A percentile compares a stretch with the other conserved stretches of the same genome.
phyloP scores from a whole-genome alignment of 108 stramenopile species.

The Cyclotella baltica region DNA sequence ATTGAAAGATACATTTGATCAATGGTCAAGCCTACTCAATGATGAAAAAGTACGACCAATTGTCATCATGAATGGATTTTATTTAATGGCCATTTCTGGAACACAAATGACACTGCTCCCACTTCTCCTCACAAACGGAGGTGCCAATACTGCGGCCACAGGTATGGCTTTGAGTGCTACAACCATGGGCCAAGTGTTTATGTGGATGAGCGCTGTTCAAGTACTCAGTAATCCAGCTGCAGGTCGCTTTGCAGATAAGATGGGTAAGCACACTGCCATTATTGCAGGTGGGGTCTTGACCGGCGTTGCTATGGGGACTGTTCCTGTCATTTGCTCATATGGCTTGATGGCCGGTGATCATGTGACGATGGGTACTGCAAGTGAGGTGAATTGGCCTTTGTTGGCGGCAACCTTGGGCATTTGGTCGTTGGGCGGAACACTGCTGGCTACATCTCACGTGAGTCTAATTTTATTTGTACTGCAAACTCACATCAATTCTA shows the following conservation, averaged over 20 bases:
- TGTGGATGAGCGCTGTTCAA: constrained; percentile 85
- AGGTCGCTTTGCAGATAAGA: constrained; percentile 67
- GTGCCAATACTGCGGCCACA: constrained; percentile 38
- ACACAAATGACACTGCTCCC: constrained; percentile 90
- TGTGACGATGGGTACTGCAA: constrained; percentile 10
- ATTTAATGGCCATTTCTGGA: constrained; percentile 84
- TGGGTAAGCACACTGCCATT: constrained; percentile 80
- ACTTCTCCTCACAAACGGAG: constrained; percentile 68
- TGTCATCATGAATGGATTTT: constrained; percentile 86
- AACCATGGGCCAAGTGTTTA: constrained; percentile 80
- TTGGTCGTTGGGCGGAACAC: constrained; percentile 77
- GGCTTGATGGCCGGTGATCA: constrained; percentile 14
- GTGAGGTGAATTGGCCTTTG: constrained; percentile 44
- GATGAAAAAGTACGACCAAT: constrained; percentile 66
- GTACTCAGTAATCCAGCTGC: constrained; percentile 78
- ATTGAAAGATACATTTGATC: constrained; percentile 64
- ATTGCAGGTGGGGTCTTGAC: constrained; percentile 75
- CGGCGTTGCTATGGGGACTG: constrained; percentile 63
- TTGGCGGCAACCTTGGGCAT: constrained; percentile 66
- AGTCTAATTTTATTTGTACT: neutral
- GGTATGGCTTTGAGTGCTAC: constrained; percentile 77
- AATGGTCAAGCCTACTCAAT: constrained; percentile 72
- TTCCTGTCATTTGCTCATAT: constrained; percentile 54
- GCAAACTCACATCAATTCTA: neutral
- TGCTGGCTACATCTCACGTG: constrained; percentile 76